Conservation (phyloP, 169 alveolate species). For the Nephromyces sp. region DNA sequence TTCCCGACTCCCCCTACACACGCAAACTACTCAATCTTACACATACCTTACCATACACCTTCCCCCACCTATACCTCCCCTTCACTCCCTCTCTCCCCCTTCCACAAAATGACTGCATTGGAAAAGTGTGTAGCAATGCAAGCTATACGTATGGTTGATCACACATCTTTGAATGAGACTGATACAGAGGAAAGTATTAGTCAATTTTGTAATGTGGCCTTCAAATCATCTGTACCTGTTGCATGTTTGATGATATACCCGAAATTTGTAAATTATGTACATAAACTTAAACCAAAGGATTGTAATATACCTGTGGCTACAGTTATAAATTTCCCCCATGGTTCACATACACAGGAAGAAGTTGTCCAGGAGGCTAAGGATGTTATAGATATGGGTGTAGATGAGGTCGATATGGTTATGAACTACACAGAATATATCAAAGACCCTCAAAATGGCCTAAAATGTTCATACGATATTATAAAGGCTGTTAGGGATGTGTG, state of each 20-base stretch:
- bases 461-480: not conserved
- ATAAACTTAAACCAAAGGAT: not conserved
- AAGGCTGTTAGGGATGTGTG: not conserved
- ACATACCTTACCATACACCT: too few relatives aligned
- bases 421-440: slow-evolving; percentile 24
- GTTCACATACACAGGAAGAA: slow-evolving; percentile 30
- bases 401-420: slow-evolving; percentile 46
- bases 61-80: too few relatives aligned
- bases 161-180: slow-evolving; percentile 28
- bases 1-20: too few relatives aligned
- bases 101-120: not conserved
- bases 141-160: slow-evolving; percentile 31
- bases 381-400: slow-evolving; percentile 42
- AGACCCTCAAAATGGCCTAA: slow-evolving; percentile 24
- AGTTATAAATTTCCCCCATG: slow-evolving; percentile 48
- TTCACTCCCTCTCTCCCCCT: too few relatives aligned
- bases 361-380: slow-evolving; percentile 30
- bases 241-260: slow-evolving; percentile 45
- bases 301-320: slow-evolving; percentile 28
- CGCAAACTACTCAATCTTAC: too few relatives aligned
- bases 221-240: slow-evolving; percentile 19
- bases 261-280: slow-evolving; percentile 28
- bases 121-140: slow-evolving; percentile 31
- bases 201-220: slow-evolving; percentile 20
- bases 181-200: slow-evolving; percentile 33